Percentiles rank a stretch among this genome's conserved stretches.
Conservation (phyloP, 345 rosid species). For the Euphorbia tirucalli region DNA sequence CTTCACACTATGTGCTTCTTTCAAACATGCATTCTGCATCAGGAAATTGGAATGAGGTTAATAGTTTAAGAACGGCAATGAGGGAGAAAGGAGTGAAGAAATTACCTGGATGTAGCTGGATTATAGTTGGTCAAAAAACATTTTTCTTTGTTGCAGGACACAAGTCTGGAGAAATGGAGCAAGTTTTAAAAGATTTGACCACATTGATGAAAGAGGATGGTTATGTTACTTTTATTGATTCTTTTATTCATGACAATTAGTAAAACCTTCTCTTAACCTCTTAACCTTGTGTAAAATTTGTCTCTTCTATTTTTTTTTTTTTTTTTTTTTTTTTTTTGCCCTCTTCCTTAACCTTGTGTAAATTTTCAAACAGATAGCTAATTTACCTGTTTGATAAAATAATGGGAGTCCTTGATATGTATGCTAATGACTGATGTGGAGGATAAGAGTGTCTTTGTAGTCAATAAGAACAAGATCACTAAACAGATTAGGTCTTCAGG, state of each 20-base stretch:
- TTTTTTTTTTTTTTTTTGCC: no score
- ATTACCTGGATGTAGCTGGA: conserved; percentile 88
- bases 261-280: not conserved
- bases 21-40: conserved; percentile 83
- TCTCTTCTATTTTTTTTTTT: not conserved
- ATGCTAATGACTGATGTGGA: conserved; percentile 68
- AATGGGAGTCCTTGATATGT: conserved; percentile 79
- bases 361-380: not conserved
- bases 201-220: conserved; percentile 36
- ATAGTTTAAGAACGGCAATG: conserved; percentile 70
- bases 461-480: conserved; percentile 52
- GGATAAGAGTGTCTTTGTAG: conserved; percentile 61
- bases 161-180: conserved; percentile 41
- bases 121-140: conserved; percentile 54
- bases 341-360: no score
- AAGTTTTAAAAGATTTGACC: conserved; percentile 45
- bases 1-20: conserved; percentile 78
- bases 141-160: conserved; percentile 72
- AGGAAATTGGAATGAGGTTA: conserved; percentile 77
- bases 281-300: not conserved
- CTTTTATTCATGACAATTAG: conserved; percentile 23
- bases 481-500: conserved; percentile 54
- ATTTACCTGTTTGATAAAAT: conserved; percentile 2
- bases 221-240: conserved; percentile 25
- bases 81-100: conserved; percentile 74